Evolutionary conservation across 441 rosid genomes (phyloP).

Genomic region (Daphne laureola): DNA sequence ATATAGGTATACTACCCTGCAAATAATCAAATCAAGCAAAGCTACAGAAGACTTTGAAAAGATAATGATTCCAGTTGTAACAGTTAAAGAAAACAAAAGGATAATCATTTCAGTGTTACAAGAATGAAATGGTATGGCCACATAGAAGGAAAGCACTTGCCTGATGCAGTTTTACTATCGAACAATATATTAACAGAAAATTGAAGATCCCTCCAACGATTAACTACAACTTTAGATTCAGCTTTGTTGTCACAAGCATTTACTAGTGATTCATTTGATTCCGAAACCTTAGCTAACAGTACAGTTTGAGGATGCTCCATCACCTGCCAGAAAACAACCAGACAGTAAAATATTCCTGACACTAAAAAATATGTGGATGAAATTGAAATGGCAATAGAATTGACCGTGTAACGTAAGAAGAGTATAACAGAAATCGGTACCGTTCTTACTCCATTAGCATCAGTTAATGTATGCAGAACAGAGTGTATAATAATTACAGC

Average conservation of each 20-base stretch:
- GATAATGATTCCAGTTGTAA: neutral
- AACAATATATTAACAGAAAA: slow-evolving; percentile 68
- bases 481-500: too few species aligned
- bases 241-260: slow-evolving; percentile 46
- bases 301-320: slow-evolving; percentile 95
- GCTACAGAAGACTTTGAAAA: neutral
- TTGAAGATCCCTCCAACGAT: slow-evolving; percentile 86
- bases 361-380: neutral
- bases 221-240: slow-evolving; percentile 28
- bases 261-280: slow-evolving; percentile 57
- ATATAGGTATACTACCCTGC: too few species aligned
- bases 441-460: too few species aligned
- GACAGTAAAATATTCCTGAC: slow-evolving; percentile 14
- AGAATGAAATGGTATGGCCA: too few species aligned
- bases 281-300: slow-evolving; percentile 62
- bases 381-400: too few species aligned
- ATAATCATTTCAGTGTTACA: neutral
- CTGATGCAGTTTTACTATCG: slow-evolving; percentile 74
- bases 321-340: slow-evolving; percentile 37
- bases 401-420: too few species aligned
- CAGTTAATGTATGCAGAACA: too few species aligned
- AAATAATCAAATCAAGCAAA: too few species aligned
- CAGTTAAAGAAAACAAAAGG: slow-evolving; percentile 8
- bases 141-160: slow-evolving; percentile 27
- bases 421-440: too few species aligned